Evolutionary conservation across 106 monocot genomes (phyloP).

Genomic region (Allium cepa): DNA sequence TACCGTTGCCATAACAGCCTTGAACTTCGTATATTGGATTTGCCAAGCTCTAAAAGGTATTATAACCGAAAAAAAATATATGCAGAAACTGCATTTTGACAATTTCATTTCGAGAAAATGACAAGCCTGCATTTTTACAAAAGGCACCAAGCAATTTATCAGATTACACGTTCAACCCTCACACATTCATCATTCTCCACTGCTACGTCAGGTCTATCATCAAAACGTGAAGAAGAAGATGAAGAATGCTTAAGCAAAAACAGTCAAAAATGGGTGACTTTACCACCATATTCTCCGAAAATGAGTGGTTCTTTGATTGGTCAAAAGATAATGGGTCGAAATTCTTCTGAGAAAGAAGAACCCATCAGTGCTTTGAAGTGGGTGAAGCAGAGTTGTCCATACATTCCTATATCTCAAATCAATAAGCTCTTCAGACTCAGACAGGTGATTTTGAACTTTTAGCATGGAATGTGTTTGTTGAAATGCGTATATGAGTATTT

Average conservation of each 20-base stretch:
- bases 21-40: too few relatives aligned
- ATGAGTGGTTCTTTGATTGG: conserved; percentile 30
- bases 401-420: conserved; percentile 52
- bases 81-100: too few relatives aligned
- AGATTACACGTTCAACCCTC: neutral
- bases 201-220: neutral
- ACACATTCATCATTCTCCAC: conserved; percentile 2
- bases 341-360: neutral
- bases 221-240: neutral
- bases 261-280: conserved; percentile 34
- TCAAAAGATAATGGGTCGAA: conserved; percentile 13
- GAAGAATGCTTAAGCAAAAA: neutral
- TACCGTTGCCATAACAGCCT: too few relatives aligned
- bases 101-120: neutral
- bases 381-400: conserved; percentile 78
- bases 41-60: too few relatives aligned
- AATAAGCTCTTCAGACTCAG: conserved; percentile 92
- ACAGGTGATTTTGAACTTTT: conserved; percentile 30
- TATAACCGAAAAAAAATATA: too few relatives aligned
- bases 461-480: conserved; percentile 15
- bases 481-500: conserved; percentile 10
- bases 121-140: conserved; percentile 1
- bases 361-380: conserved; percentile 64
- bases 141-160: neutral
- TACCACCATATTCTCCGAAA: conserved; percentile 47